Evolutionary conservation across 2,329 filamentous ascomycete species (phyloP).

Genomic region (Fusarium sp.): DNA sequence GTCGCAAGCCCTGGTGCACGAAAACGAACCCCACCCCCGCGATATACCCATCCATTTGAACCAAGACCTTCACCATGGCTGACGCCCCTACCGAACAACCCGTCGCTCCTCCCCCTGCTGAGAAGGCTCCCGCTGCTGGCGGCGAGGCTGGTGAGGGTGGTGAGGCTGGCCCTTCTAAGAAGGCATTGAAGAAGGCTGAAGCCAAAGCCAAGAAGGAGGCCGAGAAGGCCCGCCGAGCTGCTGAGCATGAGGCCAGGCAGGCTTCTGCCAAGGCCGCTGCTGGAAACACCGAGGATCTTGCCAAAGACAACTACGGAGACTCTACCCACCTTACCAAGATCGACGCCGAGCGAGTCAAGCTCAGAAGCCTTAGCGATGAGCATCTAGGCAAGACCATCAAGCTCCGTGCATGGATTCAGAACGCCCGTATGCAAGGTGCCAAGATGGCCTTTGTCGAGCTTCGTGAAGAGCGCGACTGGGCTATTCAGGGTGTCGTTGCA

Average conservation of each 20-base stretch:
- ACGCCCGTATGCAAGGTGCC: constrained; percentile 87
- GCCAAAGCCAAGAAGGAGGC: constrained; percentile 91
- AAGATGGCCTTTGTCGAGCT: constrained; percentile 95
- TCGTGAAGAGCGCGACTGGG: constrained; percentile 80
- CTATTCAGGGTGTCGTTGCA: constrained; percentile 84
- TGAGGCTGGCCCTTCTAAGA: constrained; percentile 62
- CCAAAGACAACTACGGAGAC: constrained; percentile 85
- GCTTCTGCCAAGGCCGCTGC: constrained; percentile 77
- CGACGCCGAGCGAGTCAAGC: constrained; percentile 69
- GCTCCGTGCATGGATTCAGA: constrained; percentile 87
- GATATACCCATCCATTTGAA: constrained; percentile 5
- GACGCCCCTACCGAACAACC: constrained; percentile 42
- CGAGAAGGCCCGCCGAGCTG: constrained; percentile 79
- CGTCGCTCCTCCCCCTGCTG: constrained; percentile 36
- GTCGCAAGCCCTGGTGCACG: constrained; percentile 12
- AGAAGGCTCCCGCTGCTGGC: constrained; percentile 26
- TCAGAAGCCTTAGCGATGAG: constrained; percentile 75
- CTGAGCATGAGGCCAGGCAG: constrained; percentile 81
- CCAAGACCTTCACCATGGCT: constrained; percentile 34
- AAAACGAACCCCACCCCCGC: constrained; percentile 20
- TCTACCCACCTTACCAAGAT: constrained; percentile 71
- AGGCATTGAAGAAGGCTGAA: constrained; percentile 86
- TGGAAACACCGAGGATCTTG: constrained; percentile 76
- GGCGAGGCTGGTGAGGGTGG: constrained; percentile 38
- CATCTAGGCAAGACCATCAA: constrained; percentile 80